A percentile compares a stretch with the other conserved stretches of the same genome.
Evolutionary conservation across 1,139 yeast species (phyloP).

Genomic region (Protomyces arabidopsidicola): DNA sequence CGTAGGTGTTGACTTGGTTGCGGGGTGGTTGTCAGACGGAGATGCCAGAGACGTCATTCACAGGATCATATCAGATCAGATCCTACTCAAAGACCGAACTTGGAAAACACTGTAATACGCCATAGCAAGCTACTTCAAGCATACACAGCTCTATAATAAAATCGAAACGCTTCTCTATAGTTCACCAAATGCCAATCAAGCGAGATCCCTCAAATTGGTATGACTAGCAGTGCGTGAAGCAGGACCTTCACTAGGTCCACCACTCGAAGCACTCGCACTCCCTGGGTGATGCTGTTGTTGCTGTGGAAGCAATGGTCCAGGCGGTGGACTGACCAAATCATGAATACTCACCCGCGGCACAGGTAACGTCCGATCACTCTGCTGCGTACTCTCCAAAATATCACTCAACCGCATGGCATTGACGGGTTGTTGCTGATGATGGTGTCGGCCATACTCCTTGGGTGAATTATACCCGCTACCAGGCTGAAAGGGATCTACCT

Average conservation of each 20-base stretch:
- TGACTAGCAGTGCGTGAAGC: not conserved
- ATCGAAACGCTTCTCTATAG: not conserved
- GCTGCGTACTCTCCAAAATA: conserved; percentile 18
- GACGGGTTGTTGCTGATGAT: conserved; percentile 16
- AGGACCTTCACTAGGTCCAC: not conserved
- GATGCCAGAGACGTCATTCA: too few relatives aligned
- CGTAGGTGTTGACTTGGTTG: too few relatives aligned
- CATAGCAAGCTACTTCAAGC: too few relatives aligned
- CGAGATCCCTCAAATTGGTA: not conserved
- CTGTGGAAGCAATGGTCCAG: not conserved
- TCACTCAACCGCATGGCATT: conserved; percentile 18
- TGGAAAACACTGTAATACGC: too few relatives aligned
- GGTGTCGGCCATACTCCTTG: conserved; percentile 2
- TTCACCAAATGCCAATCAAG: not conserved
- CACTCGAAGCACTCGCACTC: not conserved
- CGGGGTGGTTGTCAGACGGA: too few relatives aligned
- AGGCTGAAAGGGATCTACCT: conserved; percentile 33
- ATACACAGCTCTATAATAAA: too few relatives aligned
- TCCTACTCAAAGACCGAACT: too few relatives aligned
- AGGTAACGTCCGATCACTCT: conserved; percentile 16
- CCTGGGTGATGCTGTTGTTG: not conserved
- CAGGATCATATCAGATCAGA: too few relatives aligned
- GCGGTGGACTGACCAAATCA: conserved; percentile 2
- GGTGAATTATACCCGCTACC: conserved; percentile 23
- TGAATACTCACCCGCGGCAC: conserved; percentile 20